Base-by-base conservation (phyloP, 805 yeast species). In the Saccharomyces mikatae region DNA sequence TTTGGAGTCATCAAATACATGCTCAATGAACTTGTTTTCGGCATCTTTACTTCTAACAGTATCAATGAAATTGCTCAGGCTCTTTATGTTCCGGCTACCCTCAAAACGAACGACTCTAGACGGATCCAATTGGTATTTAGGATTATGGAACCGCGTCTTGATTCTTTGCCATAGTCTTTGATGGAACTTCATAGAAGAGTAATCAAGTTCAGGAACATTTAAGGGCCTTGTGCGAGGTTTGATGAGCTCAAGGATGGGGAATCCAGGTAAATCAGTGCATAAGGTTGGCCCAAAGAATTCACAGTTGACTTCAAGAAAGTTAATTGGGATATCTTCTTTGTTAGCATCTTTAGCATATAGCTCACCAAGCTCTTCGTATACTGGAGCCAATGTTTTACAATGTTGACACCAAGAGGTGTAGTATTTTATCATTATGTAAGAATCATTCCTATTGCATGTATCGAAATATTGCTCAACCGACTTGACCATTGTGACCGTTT, bases 371-470 rank as follows among this genome's bases (percentile, higher is more conserved):
- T 78, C 77, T 54, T 77, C 79, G 78, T 75, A 76, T 2, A 74
- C 71, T 5, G 89, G 89, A 65, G 73, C 75, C 62, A 84, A 64
- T 41, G 72, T 74, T 64, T 79, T 80, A 65, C 90, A 84, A 66
- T 84, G 89, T 41, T 82, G 72, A 67, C 90, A 84, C 90, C 90
- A 84, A 52, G 80, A 82, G 9, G 90, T 87, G 61, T 78, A 83
- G 60, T 67, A 70, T 48, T 71, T 71, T 2, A 71, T 68, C 41
- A 71, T 61, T 1, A 71, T 67, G 53, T 64, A 71, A 6, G 68
- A 55, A 22, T 61, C 58, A 11, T 56, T 58, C 31, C 56, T 59
- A 53, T 68, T 66, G 6, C 59, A 62, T 8, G 56, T 54, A 29
- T 68, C 65, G 48, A 67, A 68, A 51, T 66, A 70, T 17, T 67